A percentile compares a stretch with the other conserved stretches of the same genome.
Conservation (phyloP, 2,329 filamentous ascomycete genomes). For the Cytospora chrysosperma region DNA sequence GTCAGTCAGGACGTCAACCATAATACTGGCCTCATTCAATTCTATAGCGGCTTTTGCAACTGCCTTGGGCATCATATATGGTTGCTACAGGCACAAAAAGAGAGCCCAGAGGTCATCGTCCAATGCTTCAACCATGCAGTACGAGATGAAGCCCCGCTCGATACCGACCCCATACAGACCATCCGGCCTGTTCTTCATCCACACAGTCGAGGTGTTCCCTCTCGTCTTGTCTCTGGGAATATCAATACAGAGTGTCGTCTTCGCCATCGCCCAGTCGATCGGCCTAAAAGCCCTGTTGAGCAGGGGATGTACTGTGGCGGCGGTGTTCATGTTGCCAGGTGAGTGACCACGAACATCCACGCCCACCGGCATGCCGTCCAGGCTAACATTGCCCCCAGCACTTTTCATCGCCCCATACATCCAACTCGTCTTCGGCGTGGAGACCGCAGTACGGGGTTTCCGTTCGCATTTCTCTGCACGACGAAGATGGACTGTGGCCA, state of each 20-base stretch:
- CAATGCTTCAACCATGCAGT: constrained; percentile 14
- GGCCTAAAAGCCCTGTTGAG: constrained; percentile 53
- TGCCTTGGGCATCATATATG: constrained; percentile 55
- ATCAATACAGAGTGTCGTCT: constrained; percentile 56
- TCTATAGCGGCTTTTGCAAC: constrained; percentile 56
- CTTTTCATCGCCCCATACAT: constrained; percentile 66
- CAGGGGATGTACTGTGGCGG: constrained; percentile 51
- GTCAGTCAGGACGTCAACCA: constrained; percentile 59
- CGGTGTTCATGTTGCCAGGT: constrained; percentile 62
- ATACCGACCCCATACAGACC: constrained; percentile 31
- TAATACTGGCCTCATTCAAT: constrained; percentile 62
- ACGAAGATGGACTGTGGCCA: constrained; percentile 58
- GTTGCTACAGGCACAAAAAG: constrained; percentile 50
- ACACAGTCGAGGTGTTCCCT: constrained; percentile 51
- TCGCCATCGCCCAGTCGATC: constrained; percentile 55
- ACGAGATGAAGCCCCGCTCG: neutral
- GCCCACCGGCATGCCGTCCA: neutral
- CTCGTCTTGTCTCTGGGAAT: constrained; percentile 58
- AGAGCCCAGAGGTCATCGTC: constrained; percentile 40
- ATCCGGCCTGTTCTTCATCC: constrained; percentile 44
- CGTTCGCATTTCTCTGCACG: constrained; percentile 57
- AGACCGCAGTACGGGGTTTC: constrained; percentile 57
- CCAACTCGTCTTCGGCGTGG: constrained; percentile 64
- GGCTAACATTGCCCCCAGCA: constrained; percentile 43
- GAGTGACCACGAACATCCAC: constrained; percentile 27